Percentiles rank a stretch among this genome's conserved stretches.
Evolutionary conservation across 2,329 filamentous ascomycete species (phyloP).

Genomic region (Botrytis elliptica): DNA sequence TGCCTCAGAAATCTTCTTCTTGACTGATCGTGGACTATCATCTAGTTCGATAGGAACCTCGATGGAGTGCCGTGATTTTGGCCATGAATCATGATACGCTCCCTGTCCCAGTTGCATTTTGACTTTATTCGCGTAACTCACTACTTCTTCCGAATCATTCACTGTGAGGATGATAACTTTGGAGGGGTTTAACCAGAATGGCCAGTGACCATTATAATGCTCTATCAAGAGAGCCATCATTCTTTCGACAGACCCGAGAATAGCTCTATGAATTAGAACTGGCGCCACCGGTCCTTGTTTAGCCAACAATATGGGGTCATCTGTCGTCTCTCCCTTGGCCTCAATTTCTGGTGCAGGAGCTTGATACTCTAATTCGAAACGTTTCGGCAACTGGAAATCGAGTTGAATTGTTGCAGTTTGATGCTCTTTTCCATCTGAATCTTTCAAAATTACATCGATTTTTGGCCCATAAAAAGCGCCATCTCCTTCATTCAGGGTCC

Average conservation of each 20-base stretch:
- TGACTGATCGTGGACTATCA: slow-evolving; percentile 58
- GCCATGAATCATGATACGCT: slow-evolving; percentile 26
- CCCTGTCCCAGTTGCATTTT: slow-evolving; percentile 6
- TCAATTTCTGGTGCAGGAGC: slow-evolving; percentile 65
- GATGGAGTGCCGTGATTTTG: slow-evolving; percentile 22
- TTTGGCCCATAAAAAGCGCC: slow-evolving; percentile 92
- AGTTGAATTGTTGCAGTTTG: slow-evolving; percentile 88
- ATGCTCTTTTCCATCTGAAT: slow-evolving; percentile 80
- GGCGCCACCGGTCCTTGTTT: slow-evolving; percentile 63
- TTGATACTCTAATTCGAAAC: slow-evolving; percentile 74
- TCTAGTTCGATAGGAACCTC: slow-evolving; percentile 67
- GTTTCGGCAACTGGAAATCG: slow-evolving; percentile 83
- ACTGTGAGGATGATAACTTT: slow-evolving; percentile 75
- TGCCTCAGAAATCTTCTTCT: slow-evolving; percentile 72
- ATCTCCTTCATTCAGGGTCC: slow-evolving; percentile 76
- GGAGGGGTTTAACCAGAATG: slow-evolving; percentile 83
- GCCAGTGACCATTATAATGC: slow-evolving; percentile 76
- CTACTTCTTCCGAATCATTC: slow-evolving; percentile 51
- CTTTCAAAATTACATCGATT: slow-evolving; percentile 80
- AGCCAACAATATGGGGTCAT: slow-evolving; percentile 48
- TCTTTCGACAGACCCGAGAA: slow-evolving; percentile 80
- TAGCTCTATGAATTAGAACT: slow-evolving; percentile 81
- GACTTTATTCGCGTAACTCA: slow-evolving; percentile 33
- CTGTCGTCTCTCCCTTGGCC: slow-evolving; percentile 50
- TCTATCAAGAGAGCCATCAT: slow-evolving; percentile 85